A percentile compares a stretch with the other conserved stretches of the same genome.
These are phyloP conservation scores for Aspergillus melleus DNA, from an alignment of 2,329 filamentous ascomycete species.

Conservation along the genomic window DNA sequence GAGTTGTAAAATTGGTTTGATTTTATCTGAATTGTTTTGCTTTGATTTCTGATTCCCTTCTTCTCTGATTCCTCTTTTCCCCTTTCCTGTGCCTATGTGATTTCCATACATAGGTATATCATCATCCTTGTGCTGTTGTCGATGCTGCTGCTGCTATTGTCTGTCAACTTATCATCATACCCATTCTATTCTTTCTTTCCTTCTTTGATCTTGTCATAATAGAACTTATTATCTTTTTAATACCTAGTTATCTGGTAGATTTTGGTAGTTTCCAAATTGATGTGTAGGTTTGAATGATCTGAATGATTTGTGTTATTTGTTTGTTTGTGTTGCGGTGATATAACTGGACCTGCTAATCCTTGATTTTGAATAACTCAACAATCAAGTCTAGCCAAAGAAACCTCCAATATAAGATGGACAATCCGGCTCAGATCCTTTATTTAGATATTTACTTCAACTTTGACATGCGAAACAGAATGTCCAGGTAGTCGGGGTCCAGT, in stretches of 20 bases:
- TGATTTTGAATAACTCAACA: too few relatives aligned
- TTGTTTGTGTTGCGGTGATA: too few relatives aligned
- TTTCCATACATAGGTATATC: slow-evolving; percentile 25
- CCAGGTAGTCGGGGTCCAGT: too few relatives aligned
- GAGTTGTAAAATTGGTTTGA: not conserved
- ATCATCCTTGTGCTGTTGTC: slow-evolving; percentile 18
- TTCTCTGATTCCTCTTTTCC: slow-evolving; percentile 13
- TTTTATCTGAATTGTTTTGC: not conserved
- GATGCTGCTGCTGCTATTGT: not conserved
- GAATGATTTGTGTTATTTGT: too few relatives aligned
- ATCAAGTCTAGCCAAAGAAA: too few relatives aligned
- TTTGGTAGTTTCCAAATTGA: too few relatives aligned
- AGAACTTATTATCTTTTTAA: not conserved
- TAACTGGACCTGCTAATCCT: too few relatives aligned
- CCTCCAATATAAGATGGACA: too few relatives aligned
- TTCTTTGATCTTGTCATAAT: slow-evolving; percentile 6
- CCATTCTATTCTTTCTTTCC: slow-evolving; percentile 12
- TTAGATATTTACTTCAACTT: too few relatives aligned
- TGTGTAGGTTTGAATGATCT: too few relatives aligned
- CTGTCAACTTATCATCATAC: slow-evolving; percentile 21
- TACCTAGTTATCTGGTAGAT: not conserved
- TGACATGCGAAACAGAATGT: too few relatives aligned
- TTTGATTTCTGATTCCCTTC: slow-evolving; percentile 7
- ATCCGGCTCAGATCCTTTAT: too few relatives aligned
- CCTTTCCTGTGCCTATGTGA: slow-evolving; percentile 8